Evolutionary conservation across 805 yeast genomes (phyloP), one percentile per base, ranked within the genome.

Genomic region (Wickerhamiella sorbophila): DNA sequence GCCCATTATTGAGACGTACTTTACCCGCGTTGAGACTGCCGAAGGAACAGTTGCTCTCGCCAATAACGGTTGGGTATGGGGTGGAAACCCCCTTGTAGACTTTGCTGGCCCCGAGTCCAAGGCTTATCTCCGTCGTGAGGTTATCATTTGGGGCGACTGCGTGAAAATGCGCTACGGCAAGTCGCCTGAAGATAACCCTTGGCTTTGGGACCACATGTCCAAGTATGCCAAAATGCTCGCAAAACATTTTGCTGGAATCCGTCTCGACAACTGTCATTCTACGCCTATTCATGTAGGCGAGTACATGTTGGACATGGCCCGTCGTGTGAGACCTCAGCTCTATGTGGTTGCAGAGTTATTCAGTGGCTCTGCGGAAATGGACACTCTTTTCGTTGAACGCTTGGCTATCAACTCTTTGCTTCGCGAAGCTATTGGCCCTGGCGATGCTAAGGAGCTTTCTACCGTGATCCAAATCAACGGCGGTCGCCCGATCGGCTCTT

Each of bases 41-140:
- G 65, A 66, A 38, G 88, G 86, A 2, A 66, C 70, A 31, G 50
- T 56, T 5, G 64, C 60, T 2, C 64, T 88, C 45, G 97, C 95
- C 3, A 91, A 91, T 56, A 88, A 91, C 55, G 98, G 98, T 37
- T 88, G 97, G 96, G 85, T 91, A 43, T 88, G 98, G 98, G 87
- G 84, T 41, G 96, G 95, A 9, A 78, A 88, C 51, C 96, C 97
- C 1, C 62, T 87, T 44, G 79, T 84, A 2, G 97, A 88, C 62
- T 88, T 88, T 70, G 98, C 97, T 0, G 80, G 94, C 0, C 60
- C 69, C 22, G 52, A 76, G 42, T 75, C 94, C 4, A 79, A 74
- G 54, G 87, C 93, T 3, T 88, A 91, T 56, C 62, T 88, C 39
- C 70, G 94, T 41, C 73, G 98, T 56, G 95, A 88, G 59, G 94